Percentiles rank a stretch among this genome's conserved stretches.
Conservation (phyloP, 345 rosid genomes). For the Citrus trifoliata region DNA sequence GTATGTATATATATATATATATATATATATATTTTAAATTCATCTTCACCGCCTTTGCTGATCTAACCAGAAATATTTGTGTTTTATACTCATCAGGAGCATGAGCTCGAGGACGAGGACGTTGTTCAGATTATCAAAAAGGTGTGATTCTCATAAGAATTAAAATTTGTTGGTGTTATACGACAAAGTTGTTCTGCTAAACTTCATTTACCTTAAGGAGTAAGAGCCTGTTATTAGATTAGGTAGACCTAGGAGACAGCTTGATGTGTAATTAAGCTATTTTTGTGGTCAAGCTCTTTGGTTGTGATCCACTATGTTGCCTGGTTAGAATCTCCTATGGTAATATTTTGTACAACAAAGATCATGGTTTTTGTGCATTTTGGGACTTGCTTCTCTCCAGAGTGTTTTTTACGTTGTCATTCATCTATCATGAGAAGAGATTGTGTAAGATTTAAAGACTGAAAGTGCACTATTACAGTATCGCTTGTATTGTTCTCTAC, state of each 20-base stretch:
- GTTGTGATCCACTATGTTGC: background rate
- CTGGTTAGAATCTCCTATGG: background rate
- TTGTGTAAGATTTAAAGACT: background rate
- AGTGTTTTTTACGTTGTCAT: background rate
- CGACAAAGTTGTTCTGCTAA: background rate
- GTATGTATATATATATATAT: no score
- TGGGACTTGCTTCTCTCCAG: background rate
- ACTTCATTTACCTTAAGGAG: background rate
- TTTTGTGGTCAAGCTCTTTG: conserved; percentile 12
- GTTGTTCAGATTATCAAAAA: conserved; percentile 96
- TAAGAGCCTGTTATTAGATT: background rate
- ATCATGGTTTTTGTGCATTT: background rate
- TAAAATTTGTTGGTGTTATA: background rate
- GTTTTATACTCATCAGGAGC: conserved; percentile 59
- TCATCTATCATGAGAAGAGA: background rate
- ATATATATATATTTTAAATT: no score
- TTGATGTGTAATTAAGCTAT: conserved; percentile 22
- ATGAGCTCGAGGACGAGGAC: conserved; percentile 97
- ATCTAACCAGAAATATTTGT: background rate
- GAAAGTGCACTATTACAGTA: background rate
- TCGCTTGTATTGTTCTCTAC: background rate
- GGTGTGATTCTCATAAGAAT: conserved; percentile 36
- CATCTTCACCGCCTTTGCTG: background rate
- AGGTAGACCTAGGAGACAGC: conserved; percentile 20
- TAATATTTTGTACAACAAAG: background rate